Conservation (phyloP, 2,329 filamentous ascomycete species). For the Sporothrix humicola region DNA sequence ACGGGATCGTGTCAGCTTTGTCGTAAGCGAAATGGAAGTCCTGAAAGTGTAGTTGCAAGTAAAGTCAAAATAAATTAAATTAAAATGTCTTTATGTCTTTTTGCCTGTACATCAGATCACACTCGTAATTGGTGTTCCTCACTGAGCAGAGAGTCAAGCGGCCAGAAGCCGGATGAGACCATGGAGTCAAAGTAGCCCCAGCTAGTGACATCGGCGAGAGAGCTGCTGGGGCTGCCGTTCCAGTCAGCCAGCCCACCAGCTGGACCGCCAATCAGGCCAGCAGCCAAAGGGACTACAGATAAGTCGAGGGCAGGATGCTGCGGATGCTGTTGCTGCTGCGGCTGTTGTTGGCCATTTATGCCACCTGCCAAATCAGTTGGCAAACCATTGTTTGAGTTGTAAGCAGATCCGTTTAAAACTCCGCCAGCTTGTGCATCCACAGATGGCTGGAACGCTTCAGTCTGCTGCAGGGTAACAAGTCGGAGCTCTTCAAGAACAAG, state of each 20-base stretch:
- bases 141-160: conserved; percentile 27
- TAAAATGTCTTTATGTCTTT: neutral
- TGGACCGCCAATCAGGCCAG: neutral
- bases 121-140: conserved; percentile 23
- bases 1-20: neutral
- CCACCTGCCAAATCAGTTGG: neutral
- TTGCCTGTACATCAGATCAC: neutral
- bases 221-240: conserved; percentile 31
- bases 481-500: conserved; percentile 33
- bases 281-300: neutral
- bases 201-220: conserved; percentile 31
- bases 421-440: neutral
- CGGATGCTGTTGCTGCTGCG: neutral
- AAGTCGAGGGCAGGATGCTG: neutral
- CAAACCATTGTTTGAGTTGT: neutral
- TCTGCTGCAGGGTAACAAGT: conserved; percentile 23
- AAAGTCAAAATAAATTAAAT: neutral
- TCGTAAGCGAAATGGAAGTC: neutral
- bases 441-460: neutral
- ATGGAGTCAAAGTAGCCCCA: conserved; percentile 34
- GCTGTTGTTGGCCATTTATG: neutral
- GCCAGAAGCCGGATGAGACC: conserved; percentile 32
- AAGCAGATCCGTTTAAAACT: neutral
- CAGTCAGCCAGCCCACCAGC: conserved; percentile 1
- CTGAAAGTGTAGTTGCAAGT: neutral